Base-by-base conservation (phyloP, 2,329 filamentous ascomycete genomes). In the Epichloe sibirici region DNA sequence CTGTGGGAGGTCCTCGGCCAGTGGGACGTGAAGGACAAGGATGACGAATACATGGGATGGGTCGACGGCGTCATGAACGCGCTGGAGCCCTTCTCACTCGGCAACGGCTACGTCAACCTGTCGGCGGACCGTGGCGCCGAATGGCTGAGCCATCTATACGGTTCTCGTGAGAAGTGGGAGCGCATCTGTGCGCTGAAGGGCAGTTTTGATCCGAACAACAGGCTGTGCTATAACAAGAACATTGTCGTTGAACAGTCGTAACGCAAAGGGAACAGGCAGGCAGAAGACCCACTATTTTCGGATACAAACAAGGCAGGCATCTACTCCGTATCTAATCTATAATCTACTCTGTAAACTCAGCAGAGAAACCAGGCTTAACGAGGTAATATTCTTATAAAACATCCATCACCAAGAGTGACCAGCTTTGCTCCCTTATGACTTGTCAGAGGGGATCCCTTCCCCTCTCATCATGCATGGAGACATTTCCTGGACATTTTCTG, bases 211-310 rank as follows among this genome's bases (percentile, higher is more conserved):
- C 54, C 8, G 39, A 13, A 45, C 42, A 44, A 44, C 6, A 12
- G 42, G 42, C 21, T 44, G 42, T 15, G 42, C 5, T 44, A 44
- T 7, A 44, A 44, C 42, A 45, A 45, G 28, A 34, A 45, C 44
- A 45, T 45, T 17, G 51, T 75, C 72, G 46, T 21, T 2, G 17
- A 21, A 21, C 17, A 21, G 17, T 21, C 17, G 17, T 21, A 2
- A 21, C 17, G 2, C 2, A 21, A 21, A 21, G 17, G 17, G 17
- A 21, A 2, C 17, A 21, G 2, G 17, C 17, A 21, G 17, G 17
- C 17, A 21, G 17, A 21, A 21, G 17, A 21, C 17, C 17, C 17
- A 21, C 17, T 21, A 21, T 21, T 21, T 21, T 21, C 17, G 17
- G 17, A 21, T 21, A 21, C 17, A 21, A 21, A 2, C 17, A 21